Conservation (phyloP, 2,329 filamentous ascomycete genomes). For the Xylariales sp. region DNA sequence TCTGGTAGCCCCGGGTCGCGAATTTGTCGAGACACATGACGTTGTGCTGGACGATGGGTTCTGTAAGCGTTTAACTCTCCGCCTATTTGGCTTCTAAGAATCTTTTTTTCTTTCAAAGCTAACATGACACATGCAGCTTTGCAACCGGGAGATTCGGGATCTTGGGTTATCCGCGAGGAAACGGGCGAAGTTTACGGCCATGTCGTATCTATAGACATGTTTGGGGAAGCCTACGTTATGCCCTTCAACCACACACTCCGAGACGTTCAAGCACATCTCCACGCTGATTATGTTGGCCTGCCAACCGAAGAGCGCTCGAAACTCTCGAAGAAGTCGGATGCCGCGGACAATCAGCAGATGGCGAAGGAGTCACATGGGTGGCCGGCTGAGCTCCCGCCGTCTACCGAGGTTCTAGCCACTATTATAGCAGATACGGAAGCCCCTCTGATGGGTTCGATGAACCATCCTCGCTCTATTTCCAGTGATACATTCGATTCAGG, state of each 20-base stretch:
- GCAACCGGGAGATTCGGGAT: slow-evolving; percentile 26
- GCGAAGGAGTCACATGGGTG: too few relatives aligned
- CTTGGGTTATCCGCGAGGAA: slow-evolving; percentile 23
- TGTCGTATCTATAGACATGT: slow-evolving; percentile 31
- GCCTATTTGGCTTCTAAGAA: background rate
- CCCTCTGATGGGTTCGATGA: too few relatives aligned
- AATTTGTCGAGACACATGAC: slow-evolving; percentile 30
- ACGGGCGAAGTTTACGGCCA: slow-evolving; percentile 33
- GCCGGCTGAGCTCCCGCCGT: too few relatives aligned
- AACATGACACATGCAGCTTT: slow-evolving; percentile 12
- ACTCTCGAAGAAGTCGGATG: background rate
- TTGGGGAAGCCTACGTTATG: slow-evolving; percentile 30
- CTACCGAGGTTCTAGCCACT: too few relatives aligned
- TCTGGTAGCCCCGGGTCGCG: slow-evolving; percentile 15
- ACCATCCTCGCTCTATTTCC: background rate
- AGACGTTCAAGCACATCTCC: slow-evolving; percentile 28
- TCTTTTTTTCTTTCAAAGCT: background rate
- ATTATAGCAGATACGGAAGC: too few relatives aligned
- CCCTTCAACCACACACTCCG: slow-evolving; percentile 22
- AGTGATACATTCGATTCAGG: too few relatives aligned
- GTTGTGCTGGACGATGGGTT: slow-evolving; percentile 19
- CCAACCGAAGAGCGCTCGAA: background rate
- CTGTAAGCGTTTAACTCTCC: slow-evolving; percentile 4
- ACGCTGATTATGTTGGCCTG: slow-evolving; percentile 14
- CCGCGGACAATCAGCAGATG: too few relatives aligned